A percentile compares a stretch with the other conserved stretches of the same genome.
These are phyloP conservation scores for Ophiostoma perfectum DNA, from an alignment of 2,329 filamentous ascomycete genomes.

Conservation along the genomic window DNA sequence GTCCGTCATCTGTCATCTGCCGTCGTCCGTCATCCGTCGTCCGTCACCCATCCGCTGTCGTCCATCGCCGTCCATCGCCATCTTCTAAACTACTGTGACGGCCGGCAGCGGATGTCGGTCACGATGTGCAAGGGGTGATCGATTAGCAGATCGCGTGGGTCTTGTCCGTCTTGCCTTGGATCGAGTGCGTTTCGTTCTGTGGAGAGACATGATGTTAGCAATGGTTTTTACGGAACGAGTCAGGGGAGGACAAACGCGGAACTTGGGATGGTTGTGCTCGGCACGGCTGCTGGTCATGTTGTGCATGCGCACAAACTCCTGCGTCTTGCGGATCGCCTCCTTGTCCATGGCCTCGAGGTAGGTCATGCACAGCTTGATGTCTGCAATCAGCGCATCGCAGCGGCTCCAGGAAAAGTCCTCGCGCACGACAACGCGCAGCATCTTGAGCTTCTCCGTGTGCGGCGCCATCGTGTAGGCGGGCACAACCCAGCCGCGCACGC, in stretches of 20 bases:
- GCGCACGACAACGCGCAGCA: constrained; percentile 86
- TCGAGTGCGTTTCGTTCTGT: constrained; percentile 71
- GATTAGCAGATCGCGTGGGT: constrained; percentile 76
- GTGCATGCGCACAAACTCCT: constrained; percentile 58
- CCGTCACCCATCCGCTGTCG: neutral
- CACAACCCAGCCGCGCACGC: constrained; percentile 85
- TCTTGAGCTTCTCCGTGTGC: constrained; percentile 74
- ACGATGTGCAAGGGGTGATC: neutral
- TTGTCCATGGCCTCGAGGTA: constrained; percentile 69
- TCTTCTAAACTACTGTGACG: neutral
- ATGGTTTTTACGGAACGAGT: neutral
- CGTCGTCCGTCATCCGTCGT: no score
- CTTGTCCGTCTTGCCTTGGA: constrained; percentile 88
- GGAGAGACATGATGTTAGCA: constrained; percentile 12
- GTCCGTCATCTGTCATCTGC: no score
- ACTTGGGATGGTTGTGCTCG: constrained; percentile 48
- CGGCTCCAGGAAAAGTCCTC: constrained; percentile 83
- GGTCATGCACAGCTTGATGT: constrained; percentile 71
- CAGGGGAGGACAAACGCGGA: constrained; percentile 38
- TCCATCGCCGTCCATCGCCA: neutral
- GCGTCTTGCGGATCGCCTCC: constrained; percentile 62
- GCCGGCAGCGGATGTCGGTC: neutral
- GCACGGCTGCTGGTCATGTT: constrained; percentile 48
- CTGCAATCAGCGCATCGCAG: constrained; percentile 70
- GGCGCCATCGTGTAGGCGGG: constrained; percentile 97